Evolutionary conservation across 805 yeast genomes (phyloP).

Genomic region (Kodamaea jinghongensis): DNA sequence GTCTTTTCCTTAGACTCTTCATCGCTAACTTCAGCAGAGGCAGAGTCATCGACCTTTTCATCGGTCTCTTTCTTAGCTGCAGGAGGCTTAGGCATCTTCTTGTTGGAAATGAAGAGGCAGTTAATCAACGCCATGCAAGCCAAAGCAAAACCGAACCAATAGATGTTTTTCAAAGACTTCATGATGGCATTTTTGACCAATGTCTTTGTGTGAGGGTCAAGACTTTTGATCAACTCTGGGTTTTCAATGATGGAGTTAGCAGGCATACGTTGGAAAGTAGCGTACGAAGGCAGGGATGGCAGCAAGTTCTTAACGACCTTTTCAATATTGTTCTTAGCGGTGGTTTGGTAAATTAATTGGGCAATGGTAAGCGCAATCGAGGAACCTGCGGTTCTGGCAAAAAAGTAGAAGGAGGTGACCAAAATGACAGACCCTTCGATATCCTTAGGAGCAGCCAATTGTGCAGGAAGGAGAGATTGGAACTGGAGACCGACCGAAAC

Average conservation of each 20-base stretch:
- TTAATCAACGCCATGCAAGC: constrained; percentile 29
- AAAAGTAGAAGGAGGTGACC: constrained; percentile 45
- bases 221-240: constrained; percentile 24
- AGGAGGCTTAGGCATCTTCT: constrained; percentile 41
- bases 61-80: no score
- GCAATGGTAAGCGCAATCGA: constrained; percentile 29
- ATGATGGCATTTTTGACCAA: constrained; percentile 30
- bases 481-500: constrained; percentile 45
- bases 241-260: constrained; percentile 18
- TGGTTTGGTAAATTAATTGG: constrained; percentile 27
- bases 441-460: constrained; percentile 49
- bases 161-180: constrained; percentile 29
- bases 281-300: constrained; percentile 7
- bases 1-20: no score
- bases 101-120: constrained; percentile 38
- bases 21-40: no score
- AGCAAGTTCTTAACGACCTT: constrained; percentile 8
- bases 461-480: constrained; percentile 41
- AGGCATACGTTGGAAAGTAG: constrained; percentile 11
- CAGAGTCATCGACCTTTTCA: no score
- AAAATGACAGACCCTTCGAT: constrained; percentile 48
- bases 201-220: constrained; percentile 13
- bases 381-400: constrained; percentile 32
- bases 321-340: constrained; percentile 18
- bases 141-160: constrained; percentile 36